These are phyloP conservation scores for Suhomyces canberraensis DNA, from an alignment of 805 yeast genomes.

Conservation along the genomic window DNA sequence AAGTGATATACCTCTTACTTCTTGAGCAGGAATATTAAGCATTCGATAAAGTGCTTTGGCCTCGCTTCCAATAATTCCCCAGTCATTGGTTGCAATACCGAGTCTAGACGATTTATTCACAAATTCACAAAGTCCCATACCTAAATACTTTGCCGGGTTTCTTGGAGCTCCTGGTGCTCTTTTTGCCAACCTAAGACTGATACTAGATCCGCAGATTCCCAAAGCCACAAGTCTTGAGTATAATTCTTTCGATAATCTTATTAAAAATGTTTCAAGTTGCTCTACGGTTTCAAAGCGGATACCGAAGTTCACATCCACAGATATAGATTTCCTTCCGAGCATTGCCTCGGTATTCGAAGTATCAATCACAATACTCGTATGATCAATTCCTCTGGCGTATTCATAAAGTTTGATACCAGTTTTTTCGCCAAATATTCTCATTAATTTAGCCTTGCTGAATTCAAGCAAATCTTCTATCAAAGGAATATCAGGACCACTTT, in stretches of 20 bases:
- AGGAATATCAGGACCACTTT: slow-evolving; percentile 14
- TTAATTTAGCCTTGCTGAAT: slow-evolving; percentile 34
- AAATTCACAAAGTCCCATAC: slow-evolving; percentile 78
- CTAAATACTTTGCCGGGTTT: slow-evolving; percentile 74
- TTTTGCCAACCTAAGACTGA: slow-evolving; percentile 64
- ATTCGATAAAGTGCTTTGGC: slow-evolving; percentile 53
- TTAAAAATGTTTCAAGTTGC: slow-evolving; percentile 65
- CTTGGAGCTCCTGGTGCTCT: slow-evolving; percentile 67
- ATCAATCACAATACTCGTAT: slow-evolving; percentile 54
- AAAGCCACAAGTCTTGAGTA: slow-evolving; percentile 47
- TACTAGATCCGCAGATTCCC: slow-evolving; percentile 48
- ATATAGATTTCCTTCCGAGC: slow-evolving; percentile 67
- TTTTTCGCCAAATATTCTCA: slow-evolving; percentile 60
- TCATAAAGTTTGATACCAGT: slow-evolving; percentile 63
- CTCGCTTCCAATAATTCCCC: slow-evolving; percentile 61
- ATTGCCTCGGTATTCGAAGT: slow-evolving; percentile 40
- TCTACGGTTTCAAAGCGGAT: slow-evolving; percentile 61
- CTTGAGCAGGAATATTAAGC: slow-evolving; percentile 58
- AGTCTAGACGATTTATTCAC: slow-evolving; percentile 55
- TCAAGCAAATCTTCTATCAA: slow-evolving; percentile 38
- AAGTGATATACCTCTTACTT: slow-evolving; percentile 76
- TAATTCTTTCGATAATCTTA: slow-evolving; percentile 58
- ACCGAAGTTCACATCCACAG: slow-evolving; percentile 91
- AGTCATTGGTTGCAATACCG: slow-evolving; percentile 58
- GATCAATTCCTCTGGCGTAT: slow-evolving; percentile 66